Percentiles rank a stretch among this genome's conserved stretches.
These are phyloP conservation scores for Aspergillus nomiae DNA, from an alignment of 2,329 filamentous ascomycete species.

Conservation along the genomic window DNA sequence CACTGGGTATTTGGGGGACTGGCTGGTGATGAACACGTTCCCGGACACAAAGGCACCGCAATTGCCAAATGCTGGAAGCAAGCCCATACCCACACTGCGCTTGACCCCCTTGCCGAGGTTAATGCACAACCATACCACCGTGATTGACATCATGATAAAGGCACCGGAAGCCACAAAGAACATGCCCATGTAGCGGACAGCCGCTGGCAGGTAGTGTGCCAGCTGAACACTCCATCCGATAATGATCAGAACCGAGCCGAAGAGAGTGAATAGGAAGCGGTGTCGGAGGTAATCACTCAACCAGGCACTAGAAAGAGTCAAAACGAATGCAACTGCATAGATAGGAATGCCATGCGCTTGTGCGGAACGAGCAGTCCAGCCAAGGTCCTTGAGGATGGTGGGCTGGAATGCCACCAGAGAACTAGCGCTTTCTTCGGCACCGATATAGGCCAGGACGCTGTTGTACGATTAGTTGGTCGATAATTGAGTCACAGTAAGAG, in stretches of 20 bases:
- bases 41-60: slow-evolving; percentile 47
- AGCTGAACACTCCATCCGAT: slow-evolving; percentile 18
- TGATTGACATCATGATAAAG: slow-evolving; percentile 35
- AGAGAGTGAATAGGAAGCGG: slow-evolving; percentile 16
- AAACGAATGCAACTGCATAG: slow-evolving; percentile 30
- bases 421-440: slow-evolving; percentile 19
- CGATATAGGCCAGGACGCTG: slow-evolving; percentile 23
- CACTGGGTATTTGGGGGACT: slow-evolving; percentile 42
- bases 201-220: slow-evolving; percentile 9
- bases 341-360: slow-evolving; percentile 38
- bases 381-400: slow-evolving; percentile 35
- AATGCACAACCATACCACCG: slow-evolving; percentile 41
- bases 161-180: slow-evolving; percentile 30
- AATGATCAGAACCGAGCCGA: slow-evolving; percentile 13
- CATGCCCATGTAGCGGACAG: slow-evolving; percentile 25
- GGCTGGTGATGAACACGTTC: slow-evolving; percentile 44
- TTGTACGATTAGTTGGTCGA: not conserved
- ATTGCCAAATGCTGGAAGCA: slow-evolving; percentile 49
- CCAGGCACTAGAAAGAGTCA: slow-evolving; percentile 23
- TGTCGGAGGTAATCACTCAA: slow-evolving; percentile 15
- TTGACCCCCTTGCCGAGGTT: slow-evolving; percentile 46
- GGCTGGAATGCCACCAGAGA: slow-evolving; percentile 31
- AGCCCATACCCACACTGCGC: slow-evolving; percentile 44
- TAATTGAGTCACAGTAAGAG: not conserved
- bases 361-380: slow-evolving; percentile 32